Base-by-base conservation (phyloP, 768 basidiomycete genomes). In the Lentinula lateritia region DNA sequence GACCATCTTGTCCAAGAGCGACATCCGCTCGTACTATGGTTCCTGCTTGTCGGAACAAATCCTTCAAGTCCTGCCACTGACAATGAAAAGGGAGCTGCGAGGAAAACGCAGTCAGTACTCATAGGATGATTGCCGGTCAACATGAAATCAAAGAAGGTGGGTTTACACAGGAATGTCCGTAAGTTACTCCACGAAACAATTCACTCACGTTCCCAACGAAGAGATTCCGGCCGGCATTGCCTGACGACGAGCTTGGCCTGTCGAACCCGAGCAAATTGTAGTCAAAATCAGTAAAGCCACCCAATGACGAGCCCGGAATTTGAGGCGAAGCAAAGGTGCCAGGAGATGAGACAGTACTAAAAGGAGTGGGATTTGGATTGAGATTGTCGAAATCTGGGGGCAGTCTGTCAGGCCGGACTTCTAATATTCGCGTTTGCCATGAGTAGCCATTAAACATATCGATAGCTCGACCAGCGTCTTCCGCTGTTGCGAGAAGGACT, bases 1-100 rank as follows among this genome's bases (percentile, higher is more conserved):
- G 83, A 12, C 93, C 92, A 69, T 97, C 94, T 5, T 83, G 84
- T 39, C 93, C 93, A 36, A 93, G 83, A 16, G 90, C 90, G 20
- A 97, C 91, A 66, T 96, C 94, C 9, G 96, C 96, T 23, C 96
- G 86, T 39, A 94, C 77, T 58, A 98, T 90, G 18, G 90, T 87
- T 16, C 96, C 95, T 1, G 92, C 93, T 64, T 91, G 87, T 32
- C 95, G 85, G 70, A 98, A 96, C 5, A 98, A 81, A 73, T 98
- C 95, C 74, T 98, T 98, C 48, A 99, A 81, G 70, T 98, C 96
- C 74, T 98, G 96, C 96, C 96, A 99, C 75, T 95, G 93, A 66
- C 89, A 90, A 67, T 95, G 93, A 74, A 94, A 95, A 0, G 93
- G 93, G 15, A 95, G 83, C 92, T 94, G 62, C 13, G 52, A 53